These are phyloP conservation scores for Backusella macrospora DNA, from an alignment of 192 early-diverging fungal species.

Conservation along the genomic window DNA sequence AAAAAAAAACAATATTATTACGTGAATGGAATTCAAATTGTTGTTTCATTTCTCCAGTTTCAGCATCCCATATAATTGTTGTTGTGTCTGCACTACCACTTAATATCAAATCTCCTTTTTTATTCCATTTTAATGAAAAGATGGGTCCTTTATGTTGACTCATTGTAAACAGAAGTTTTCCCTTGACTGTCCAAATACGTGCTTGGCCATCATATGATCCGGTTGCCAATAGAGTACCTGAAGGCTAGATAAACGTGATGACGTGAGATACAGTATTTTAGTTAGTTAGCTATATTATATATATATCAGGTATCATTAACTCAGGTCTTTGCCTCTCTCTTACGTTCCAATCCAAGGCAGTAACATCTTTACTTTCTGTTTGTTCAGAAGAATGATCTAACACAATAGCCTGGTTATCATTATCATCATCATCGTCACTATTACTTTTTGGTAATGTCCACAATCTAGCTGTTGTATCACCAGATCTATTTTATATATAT, in stretches of 20 bases:
- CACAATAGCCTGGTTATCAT: conserved; percentile 56
- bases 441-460: conserved; percentile 70
- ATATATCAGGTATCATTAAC: neutral
- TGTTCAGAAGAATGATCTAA: conserved; percentile 56
- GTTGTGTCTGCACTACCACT: conserved; percentile 80
- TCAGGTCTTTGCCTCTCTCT: conserved; percentile 25
- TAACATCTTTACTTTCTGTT: conserved; percentile 71
- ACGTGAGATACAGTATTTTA: no score
- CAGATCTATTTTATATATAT: conserved; percentile 61
- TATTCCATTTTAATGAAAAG: conserved; percentile 87
- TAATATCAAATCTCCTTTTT: conserved; percentile 70
- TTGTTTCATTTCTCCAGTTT: conserved; percentile 71
- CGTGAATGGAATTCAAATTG: conserved; percentile 71
- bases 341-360: conserved; percentile 86
- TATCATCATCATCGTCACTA: conserved; percentile 24
- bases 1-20: conserved; percentile 21
- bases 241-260: conserved; percentile 51
- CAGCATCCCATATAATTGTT: conserved; percentile 85
- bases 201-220: conserved; percentile 84
- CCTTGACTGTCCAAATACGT: conserved; percentile 79
- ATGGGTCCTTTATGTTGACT: conserved; percentile 79
- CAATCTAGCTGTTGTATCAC: conserved; percentile 84
- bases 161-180: conserved; percentile 48
- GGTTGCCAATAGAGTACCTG: conserved; percentile 79
- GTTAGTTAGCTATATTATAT: neutral